Conservation (phyloP, 305 asterid genomes). For the Fraxinus albicans region DNA sequence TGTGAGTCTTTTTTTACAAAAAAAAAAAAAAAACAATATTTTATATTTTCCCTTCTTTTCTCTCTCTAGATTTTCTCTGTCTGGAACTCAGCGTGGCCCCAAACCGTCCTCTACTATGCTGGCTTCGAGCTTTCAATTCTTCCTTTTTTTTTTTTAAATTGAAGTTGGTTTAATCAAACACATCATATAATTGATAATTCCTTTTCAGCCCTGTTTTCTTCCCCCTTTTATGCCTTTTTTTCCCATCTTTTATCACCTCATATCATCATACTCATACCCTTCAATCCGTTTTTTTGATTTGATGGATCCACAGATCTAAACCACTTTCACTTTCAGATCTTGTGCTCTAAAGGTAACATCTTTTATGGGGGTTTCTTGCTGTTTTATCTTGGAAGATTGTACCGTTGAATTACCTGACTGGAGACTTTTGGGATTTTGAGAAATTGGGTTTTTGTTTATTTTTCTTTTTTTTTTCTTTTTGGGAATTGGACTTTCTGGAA, state of each 20-base stretch:
- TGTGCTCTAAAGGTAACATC: constrained; percentile 38
- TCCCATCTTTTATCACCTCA: constrained; percentile 21
- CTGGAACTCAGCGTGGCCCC: constrained; percentile 35
- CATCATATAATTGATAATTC: constrained; percentile 1
- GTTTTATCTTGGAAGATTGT: not conserved
- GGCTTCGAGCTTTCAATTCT: constrained; percentile 40
- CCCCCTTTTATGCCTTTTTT: not conserved
- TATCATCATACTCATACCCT: constrained; percentile 22
- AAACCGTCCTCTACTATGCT: constrained; percentile 39
- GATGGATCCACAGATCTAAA: constrained; percentile 67
- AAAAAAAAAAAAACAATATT: not conserved
- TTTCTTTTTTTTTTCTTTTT: not conserved
- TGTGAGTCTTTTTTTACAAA: not conserved
- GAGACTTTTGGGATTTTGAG: constrained; percentile 18
- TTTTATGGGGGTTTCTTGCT: constrained; percentile 5
- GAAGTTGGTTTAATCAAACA: constrained; percentile 32
- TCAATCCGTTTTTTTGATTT: constrained; percentile 31
- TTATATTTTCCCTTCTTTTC: not conserved
- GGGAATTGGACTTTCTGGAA: constrained; percentile 31
- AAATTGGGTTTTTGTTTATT: not conserved
- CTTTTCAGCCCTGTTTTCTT: constrained; percentile 10
- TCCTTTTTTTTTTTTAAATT: constrained; percentile 29
- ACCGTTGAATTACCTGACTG: constrained; percentile 9
- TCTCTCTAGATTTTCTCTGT: constrained; percentile 20
- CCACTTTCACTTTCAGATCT: constrained; percentile 17